phyloP scores from a whole-genome alignment of 1,284 basidiomycete species.

The Leccinum pachyderme region DNA sequence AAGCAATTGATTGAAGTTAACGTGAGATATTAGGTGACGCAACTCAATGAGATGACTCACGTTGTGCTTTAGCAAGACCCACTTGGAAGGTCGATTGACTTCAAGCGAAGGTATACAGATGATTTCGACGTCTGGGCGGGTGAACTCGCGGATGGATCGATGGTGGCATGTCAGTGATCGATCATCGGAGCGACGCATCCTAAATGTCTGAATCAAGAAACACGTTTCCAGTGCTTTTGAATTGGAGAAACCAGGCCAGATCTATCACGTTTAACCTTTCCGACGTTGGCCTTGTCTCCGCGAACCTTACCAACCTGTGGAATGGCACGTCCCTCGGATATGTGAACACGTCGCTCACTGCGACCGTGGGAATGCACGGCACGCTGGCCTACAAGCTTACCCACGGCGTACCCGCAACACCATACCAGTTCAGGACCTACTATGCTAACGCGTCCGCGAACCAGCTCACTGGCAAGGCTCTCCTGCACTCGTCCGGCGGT shows the following conservation, averaged over 20 bases:
- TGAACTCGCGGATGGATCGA: conserved; percentile 48
- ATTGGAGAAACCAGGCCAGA: conserved; percentile 5
- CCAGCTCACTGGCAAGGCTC: conserved; percentile 5
- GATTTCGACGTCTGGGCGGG: conserved; percentile 52
- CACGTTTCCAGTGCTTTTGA: conserved; percentile 5
- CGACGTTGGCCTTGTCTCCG: conserved; percentile 8
- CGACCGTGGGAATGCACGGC: conserved; percentile 1
- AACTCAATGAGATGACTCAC: not conserved
- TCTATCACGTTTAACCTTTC: conserved; percentile 8
- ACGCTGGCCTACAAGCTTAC: conserved; percentile 10
- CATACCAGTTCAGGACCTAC: conserved; percentile 4
- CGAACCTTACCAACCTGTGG: conserved; percentile 10
- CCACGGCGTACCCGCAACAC: not conserved
- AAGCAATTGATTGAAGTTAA: conserved; percentile 8
- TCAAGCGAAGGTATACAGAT: conserved; percentile 48
- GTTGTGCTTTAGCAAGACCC: conserved; percentile 42
- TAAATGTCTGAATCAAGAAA: not conserved
- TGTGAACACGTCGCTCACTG: not conserved
- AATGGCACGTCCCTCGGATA: not conserved
- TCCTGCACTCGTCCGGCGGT: not conserved
- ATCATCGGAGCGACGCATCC: not conserved
- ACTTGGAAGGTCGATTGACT: conserved; percentile 45
- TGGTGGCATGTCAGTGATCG: conserved; percentile 38
- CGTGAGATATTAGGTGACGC: not conserved
- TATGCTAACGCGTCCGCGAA: conserved; percentile 4